Conservation (phyloP, 495 filamentous ascomycete species). For the Talaromyces ruber region DNA sequence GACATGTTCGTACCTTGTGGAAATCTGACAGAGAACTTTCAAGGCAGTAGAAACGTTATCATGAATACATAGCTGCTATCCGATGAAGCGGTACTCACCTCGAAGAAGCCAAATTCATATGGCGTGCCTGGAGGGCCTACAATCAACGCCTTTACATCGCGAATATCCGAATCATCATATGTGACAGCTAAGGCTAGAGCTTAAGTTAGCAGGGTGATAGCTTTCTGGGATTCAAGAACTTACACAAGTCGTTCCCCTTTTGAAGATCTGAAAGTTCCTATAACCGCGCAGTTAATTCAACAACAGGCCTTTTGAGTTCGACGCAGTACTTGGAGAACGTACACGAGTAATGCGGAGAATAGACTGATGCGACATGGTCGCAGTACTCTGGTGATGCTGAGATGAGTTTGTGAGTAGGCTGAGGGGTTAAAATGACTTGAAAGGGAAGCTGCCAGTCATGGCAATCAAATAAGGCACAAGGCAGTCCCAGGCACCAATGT, state of each 20-base stretch:
- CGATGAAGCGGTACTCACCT: constrained; percentile 40
- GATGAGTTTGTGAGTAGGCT: neutral
- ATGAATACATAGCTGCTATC: neutral
- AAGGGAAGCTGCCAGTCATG: neutral
- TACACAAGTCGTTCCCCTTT: constrained; percentile 74
- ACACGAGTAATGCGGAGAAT: constrained; percentile 82
- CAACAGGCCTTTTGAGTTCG: neutral
- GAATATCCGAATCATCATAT: constrained; percentile 78
- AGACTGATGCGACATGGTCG: constrained; percentile 70
- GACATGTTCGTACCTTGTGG: constrained; percentile 17
- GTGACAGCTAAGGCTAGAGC: constrained; percentile 70
- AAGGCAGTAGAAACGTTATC: neutral
- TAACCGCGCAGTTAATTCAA: constrained; percentile 4
- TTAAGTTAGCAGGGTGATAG: neutral
- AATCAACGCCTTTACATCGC: constrained; percentile 80
- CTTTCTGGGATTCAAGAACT: constrained; percentile 15
- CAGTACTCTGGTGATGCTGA: neutral
- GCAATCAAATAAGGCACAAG: neutral
- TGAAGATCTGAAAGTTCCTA: constrained; percentile 82
- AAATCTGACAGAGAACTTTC: constrained; percentile 28
- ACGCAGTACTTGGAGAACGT: constrained; percentile 12
- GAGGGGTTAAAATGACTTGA: neutral
- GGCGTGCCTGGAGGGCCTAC: constrained; percentile 91
- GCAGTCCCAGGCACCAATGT: neutral
- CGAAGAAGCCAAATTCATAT: constrained; percentile 96